These are phyloP conservation scores for Xylaria sp. DNA, from an alignment of 2,329 filamentous ascomycete genomes.

Conservation along the genomic window DNA sequence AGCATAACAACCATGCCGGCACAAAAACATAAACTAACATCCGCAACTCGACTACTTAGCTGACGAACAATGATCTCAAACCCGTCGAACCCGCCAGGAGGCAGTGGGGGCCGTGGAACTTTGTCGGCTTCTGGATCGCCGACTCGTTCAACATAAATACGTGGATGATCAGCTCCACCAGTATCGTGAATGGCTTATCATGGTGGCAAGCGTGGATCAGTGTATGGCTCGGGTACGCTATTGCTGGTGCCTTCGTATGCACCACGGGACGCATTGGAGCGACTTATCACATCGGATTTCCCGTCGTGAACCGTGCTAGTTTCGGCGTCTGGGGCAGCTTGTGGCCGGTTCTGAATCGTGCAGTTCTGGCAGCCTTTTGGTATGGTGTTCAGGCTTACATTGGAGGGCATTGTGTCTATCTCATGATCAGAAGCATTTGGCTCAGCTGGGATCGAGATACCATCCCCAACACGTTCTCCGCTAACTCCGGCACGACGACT, in stretches of 20 bases:
- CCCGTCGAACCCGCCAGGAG: constrained; percentile 81
- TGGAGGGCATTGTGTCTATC: constrained; percentile 83
- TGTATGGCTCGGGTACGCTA: constrained; percentile 86
- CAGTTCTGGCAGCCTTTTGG: constrained; percentile 89
- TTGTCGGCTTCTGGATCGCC: constrained; percentile 87
- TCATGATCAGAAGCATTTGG: constrained; percentile 93
- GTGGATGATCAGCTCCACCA: constrained; percentile 91
- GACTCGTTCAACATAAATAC: constrained; percentile 92
- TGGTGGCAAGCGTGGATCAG: constrained; percentile 96
- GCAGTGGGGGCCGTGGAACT: constrained; percentile 89
- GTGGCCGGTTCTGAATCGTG: constrained; percentile 90
- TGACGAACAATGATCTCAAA: constrained; percentile 86
- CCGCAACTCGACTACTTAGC: constrained; percentile 53
- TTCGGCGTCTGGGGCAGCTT: constrained; percentile 91
- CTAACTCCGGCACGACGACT: constrained; percentile 76
- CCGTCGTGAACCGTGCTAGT: constrained; percentile 79
- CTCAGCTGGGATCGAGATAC: constrained; percentile 68
- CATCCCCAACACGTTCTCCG: constrained; percentile 74
- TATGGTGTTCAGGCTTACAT: constrained; percentile 89
- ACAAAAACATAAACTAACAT: constrained; percentile 30
- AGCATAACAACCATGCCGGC: background rate
- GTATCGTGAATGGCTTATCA: constrained; percentile 80
- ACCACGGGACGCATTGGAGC: constrained; percentile 86
- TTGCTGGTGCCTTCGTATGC: constrained; percentile 80
- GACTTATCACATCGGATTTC: constrained; percentile 89